Percentiles rank a stretch among this genome's conserved stretches.
Conservation (phyloP, 768 basidiomycete species). For the Trametes villosa region DNA sequence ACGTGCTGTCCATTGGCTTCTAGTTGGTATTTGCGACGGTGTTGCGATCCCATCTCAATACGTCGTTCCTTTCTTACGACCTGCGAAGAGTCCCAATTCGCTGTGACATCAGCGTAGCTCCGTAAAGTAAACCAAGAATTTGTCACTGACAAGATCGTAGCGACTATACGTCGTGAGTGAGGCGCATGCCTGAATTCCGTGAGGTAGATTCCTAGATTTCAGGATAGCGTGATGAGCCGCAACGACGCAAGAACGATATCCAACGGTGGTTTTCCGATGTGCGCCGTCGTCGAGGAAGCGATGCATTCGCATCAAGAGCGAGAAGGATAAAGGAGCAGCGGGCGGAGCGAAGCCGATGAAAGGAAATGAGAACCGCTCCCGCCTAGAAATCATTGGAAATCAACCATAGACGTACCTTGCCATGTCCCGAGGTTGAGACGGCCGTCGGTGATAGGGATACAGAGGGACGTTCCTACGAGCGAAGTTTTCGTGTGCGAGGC, state of each 20-base stretch:
- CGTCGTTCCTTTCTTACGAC: neutral
- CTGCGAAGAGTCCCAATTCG: neutral
- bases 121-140: too few species aligned
- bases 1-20: too few species aligned
- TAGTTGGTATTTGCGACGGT: too few species aligned
- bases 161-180: slow-evolving; percentile 73
- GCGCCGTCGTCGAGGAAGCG: too few species aligned
- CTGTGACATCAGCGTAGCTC: neutral
- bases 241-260: too few species aligned
- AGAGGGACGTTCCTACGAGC: slow-evolving; percentile 80
- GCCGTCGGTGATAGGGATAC: slow-evolving; percentile 82
- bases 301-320: too few species aligned
- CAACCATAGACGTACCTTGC: slow-evolving; percentile 83
- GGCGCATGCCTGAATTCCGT: slow-evolving; percentile 78
- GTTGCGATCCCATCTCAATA: too few species aligned
- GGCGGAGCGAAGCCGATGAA: neutral
- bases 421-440: slow-evolving; percentile 85
- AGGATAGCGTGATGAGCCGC: neutral
- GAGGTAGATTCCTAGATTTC: slow-evolving; percentile 72
- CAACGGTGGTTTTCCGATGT: too few species aligned
- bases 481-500: slow-evolving; percentile 92
- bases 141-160: slow-evolving; percentile 71
- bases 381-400: too few species aligned
- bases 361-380: too few species aligned
- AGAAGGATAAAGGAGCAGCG: neutral